phyloP scores from a whole-genome alignment of 2,329 filamentous ascomycete genomes.

The Scedosporium dehoogii region DNA sequence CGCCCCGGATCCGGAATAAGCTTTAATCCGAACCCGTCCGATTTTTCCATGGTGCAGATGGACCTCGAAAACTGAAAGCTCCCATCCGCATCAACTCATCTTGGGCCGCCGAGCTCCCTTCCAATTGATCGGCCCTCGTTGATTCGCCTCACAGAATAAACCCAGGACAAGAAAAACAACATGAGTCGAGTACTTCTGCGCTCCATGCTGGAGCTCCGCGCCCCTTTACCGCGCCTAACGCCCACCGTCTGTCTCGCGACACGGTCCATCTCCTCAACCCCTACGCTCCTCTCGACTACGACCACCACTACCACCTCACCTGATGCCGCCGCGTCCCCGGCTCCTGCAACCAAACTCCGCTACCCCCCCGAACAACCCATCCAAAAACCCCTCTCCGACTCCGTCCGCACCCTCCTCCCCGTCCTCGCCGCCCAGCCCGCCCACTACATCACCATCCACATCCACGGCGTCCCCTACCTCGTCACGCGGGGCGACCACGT shows the following conservation, averaged over 20 bases:
- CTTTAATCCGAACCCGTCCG: not conserved
- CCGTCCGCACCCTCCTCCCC: conserved; percentile 54
- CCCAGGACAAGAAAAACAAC: not conserved
- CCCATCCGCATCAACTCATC: not conserved
- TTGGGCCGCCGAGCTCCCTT: not conserved
- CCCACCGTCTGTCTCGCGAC: conserved; percentile 26
- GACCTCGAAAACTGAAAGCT: not conserved
- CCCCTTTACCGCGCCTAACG: conserved; percentile 18
- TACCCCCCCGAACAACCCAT: conserved; percentile 25
- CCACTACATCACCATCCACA: conserved; percentile 72
- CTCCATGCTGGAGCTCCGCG: conserved; percentile 52
- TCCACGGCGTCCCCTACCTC: conserved; percentile 72
- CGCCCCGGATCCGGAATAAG: not conserved
- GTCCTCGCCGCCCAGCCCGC: conserved; percentile 61
- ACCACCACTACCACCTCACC: conserved; percentile 15
- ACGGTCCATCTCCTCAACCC: conserved; percentile 41
- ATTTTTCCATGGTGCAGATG: not conserved
- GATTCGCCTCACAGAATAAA: not conserved
- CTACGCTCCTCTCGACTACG: conserved; percentile 22
- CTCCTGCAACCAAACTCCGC: conserved; percentile 30
- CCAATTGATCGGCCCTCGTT: not conserved
- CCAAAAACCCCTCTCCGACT: conserved; percentile 25
- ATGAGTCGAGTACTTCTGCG: conserved; percentile 54
- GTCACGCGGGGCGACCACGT: conserved; percentile 66
- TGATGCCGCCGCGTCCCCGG: conserved; percentile 31